Evolutionary conservation across 2,329 filamentous ascomycete genomes (phyloP).

Genomic region (Curvularia spicifera): DNA sequence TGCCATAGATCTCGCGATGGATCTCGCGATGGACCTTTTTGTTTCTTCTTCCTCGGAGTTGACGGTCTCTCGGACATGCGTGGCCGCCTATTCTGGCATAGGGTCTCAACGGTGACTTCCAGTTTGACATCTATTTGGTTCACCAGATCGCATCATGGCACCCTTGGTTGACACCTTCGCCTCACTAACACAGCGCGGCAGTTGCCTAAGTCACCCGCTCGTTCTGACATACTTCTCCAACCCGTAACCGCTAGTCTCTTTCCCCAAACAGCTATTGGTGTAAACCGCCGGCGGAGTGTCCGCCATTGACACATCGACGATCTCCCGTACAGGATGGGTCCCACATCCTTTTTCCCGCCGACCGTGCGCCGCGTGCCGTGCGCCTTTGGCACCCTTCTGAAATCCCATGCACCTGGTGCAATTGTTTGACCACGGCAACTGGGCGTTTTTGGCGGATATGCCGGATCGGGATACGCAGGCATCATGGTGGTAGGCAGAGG

Average conservation of each 20-base stretch:
- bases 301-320: constrained; percentile 13
- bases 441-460: not conserved
- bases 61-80: not conserved
- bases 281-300: not conserved
- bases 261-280: not conserved
- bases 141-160: not conserved
- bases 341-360: not conserved
- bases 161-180: not conserved
- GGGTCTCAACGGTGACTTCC: not conserved
- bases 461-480: not conserved
- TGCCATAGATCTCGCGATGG: not conserved
- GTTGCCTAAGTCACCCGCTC: not conserved
- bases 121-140: not conserved
- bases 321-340: constrained; percentile 14
- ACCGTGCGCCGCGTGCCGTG: not conserved
- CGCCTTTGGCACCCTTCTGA: not conserved
- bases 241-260: not conserved
- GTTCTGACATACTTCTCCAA: not conserved
- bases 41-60: not conserved
- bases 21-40: not conserved
- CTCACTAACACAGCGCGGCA: not conserved
- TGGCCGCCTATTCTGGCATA: not conserved
- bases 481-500: not conserved
- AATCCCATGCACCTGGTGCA: constrained; percentile 18
- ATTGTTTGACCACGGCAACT: constrained; percentile 34